phyloP scores from a whole-genome alignment of 2,329 filamentous ascomycete genomes.

The Colletotrichum zoysiae region DNA sequence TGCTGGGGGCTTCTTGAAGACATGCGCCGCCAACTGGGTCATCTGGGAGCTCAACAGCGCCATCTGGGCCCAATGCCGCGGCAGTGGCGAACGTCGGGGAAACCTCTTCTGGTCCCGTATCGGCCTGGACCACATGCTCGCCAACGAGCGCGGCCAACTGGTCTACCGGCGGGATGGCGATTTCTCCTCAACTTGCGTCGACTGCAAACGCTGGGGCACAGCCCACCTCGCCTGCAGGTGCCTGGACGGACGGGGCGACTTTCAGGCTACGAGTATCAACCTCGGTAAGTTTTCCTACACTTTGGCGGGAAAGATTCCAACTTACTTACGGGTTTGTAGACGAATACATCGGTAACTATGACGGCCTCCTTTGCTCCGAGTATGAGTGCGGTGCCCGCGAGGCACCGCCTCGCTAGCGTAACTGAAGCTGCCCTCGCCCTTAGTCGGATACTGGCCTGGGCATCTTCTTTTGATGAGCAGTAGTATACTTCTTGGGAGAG shows the following conservation, averaged over 20 bases:
- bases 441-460: background rate
- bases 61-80: constrained; percentile 24
- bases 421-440: background rate
- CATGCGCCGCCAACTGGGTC: constrained; percentile 12
- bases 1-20: constrained; percentile 1
- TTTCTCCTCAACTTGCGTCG: constrained; percentile 24
- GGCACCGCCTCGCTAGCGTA: background rate
- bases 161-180: constrained; percentile 18
- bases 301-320: background rate
- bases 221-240: constrained; percentile 25
- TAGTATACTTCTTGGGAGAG: too few relatives aligned
- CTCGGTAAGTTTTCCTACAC: constrained; percentile 4
- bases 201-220: background rate
- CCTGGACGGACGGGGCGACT: constrained; percentile 15
- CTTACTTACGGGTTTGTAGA: constrained; percentile 1
- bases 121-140: constrained; percentile 32
- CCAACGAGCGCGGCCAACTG: constrained; percentile 23
- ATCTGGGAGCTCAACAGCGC: constrained; percentile 21
- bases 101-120: constrained; percentile 18
- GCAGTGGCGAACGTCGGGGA: background rate
- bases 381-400: constrained; percentile 20
- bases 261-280: constrained; percentile 13
- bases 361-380: constrained; percentile 25
- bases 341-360: constrained; percentile 11
- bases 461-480: background rate